These are phyloP conservation scores for Diaporthe batatas DNA, from an alignment of 2,329 filamentous ascomycete genomes.

Conservation along the genomic window DNA sequence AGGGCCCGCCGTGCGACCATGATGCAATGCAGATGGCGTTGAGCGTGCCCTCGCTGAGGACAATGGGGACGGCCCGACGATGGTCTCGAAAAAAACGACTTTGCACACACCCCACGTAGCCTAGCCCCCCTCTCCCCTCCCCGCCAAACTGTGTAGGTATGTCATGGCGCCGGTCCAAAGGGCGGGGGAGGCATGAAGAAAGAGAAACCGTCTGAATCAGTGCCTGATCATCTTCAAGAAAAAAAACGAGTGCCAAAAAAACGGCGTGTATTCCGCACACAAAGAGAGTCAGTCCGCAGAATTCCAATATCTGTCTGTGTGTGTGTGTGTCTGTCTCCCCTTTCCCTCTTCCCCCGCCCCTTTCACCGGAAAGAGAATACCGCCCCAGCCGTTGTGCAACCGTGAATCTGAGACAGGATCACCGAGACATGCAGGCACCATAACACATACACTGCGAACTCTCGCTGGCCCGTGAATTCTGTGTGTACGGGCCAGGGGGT, in stretches of 20 bases:
- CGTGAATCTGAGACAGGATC: constrained; percentile 24
- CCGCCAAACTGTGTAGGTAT: background rate
- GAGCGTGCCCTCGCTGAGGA: constrained; percentile 4
- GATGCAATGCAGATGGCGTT: constrained; percentile 2
- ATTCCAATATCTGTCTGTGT: background rate
- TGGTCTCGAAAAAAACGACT: constrained; percentile 9
- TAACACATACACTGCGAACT: constrained; percentile 4
- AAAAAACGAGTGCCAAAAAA: background rate
- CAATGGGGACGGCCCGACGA: constrained; percentile 30
- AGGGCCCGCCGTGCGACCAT: background rate
- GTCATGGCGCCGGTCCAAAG: background rate
- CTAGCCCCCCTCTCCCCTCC: background rate
- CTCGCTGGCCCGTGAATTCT: background rate
- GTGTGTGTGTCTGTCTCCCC: too few species aligned
- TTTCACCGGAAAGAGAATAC: constrained; percentile 35
- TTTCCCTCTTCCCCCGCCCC: background rate
- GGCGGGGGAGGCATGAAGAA: background rate
- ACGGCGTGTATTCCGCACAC: constrained; percentile 34
- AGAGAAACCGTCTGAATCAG: constrained; percentile 18
- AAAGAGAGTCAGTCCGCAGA: background rate
- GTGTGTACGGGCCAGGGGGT: background rate
- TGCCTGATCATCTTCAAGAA: background rate
- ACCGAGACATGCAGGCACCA: constrained; percentile 34
- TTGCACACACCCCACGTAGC: constrained; percentile 16
- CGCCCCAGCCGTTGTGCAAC: constrained; percentile 37